Base-by-base conservation (phyloP, 75 land plant genomes). In the Pinus albicaulis region DNA sequence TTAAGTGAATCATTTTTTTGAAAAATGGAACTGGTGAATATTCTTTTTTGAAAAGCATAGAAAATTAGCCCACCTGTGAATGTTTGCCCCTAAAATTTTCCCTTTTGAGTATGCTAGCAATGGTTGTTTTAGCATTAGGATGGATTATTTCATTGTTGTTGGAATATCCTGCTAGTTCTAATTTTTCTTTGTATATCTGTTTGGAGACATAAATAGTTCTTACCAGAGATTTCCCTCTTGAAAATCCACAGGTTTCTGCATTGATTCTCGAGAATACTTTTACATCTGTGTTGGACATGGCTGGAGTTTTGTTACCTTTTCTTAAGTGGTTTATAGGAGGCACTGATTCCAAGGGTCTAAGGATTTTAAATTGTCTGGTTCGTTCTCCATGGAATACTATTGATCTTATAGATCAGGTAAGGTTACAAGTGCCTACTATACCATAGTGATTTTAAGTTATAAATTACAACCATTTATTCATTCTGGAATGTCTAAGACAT, bases 351-450 rank as follows among this genome's bases (percentile, higher is more conserved):
- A 90, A 85, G 73, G 95, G 98, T 75, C 90, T 79, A 31, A 87
- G 78, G 76, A 36, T 92, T 76, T 87, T 97, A 57, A 97, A 97
- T 77, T 90, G 80, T 79, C 70, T 92, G 73, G 99, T 97, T 24
- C 89, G 95, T n/a, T 97, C 99, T 56, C 99, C 99, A 56, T 97
- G 99, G 99, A 91, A 77, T 36, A 97, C 99, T 36, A 87, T 94
- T 80, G 98, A 95, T 70, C 64, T 92, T 57, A 78, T 96, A 75
- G 88, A 87, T 57, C 28, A 94, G 92, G 99, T 96, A 57, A 70
- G 72, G 52, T 71, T 71, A 16, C 55, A 19, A 41, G 25, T 23
- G 22, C 14, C 73, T 58, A 16, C 24, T 74, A 41, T 3, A 17
- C 20, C 52, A 11, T 6, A 19, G 25, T 72, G 25, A n/a, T 31